Evolutionary conservation across 495 filamentous ascomycete species (phyloP).

Genomic region (Xylaria intraflava): DNA sequence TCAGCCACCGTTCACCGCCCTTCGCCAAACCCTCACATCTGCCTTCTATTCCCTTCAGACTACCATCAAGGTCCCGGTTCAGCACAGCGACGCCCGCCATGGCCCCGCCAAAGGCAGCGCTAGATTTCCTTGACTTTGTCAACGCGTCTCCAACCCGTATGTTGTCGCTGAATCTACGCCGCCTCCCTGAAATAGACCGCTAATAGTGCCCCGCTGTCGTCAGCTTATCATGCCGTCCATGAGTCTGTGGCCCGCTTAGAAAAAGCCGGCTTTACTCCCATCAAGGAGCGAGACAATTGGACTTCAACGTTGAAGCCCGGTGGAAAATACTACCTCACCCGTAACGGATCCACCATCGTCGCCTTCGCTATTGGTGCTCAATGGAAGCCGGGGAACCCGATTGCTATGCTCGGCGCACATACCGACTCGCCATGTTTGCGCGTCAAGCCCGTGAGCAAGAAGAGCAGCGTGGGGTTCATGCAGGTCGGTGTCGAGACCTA

Average conservation of each 20-base stretch:
- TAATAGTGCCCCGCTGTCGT: constrained; percentile 14
- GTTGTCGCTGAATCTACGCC: constrained; percentile 20
- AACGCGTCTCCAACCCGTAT: constrained; percentile 92
- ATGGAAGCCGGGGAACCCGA: constrained; percentile 91
- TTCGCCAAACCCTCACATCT: background rate
- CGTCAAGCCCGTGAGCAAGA: constrained; percentile 91
- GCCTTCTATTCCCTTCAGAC: background rate
- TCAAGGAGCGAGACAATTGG: constrained; percentile 93
- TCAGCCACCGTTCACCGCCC: background rate
- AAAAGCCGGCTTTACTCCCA: constrained; percentile 75
- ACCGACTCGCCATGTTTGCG: constrained; percentile 90
- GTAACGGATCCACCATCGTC: constrained; percentile 88
- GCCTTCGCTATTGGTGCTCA: constrained; percentile 89
- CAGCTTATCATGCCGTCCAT: constrained; percentile 92
- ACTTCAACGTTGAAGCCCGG: constrained; percentile 69
- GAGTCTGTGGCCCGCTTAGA: constrained; percentile 66
- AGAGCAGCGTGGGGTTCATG: constrained; percentile 72
- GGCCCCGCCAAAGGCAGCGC: constrained; percentile 57
- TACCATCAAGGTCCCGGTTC: constrained; percentile 6
- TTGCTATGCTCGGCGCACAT: constrained; percentile 94
- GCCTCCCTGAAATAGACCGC: background rate
- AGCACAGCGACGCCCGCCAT: constrained; percentile 35
- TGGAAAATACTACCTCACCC: constrained; percentile 92
- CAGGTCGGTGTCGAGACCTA: constrained; percentile 97
- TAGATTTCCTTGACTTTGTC: constrained; percentile 88